These are phyloP conservation scores for Epichloe hybrida DNA, from an alignment of 2,329 filamentous ascomycete species.

Conservation along the genomic window DNA sequence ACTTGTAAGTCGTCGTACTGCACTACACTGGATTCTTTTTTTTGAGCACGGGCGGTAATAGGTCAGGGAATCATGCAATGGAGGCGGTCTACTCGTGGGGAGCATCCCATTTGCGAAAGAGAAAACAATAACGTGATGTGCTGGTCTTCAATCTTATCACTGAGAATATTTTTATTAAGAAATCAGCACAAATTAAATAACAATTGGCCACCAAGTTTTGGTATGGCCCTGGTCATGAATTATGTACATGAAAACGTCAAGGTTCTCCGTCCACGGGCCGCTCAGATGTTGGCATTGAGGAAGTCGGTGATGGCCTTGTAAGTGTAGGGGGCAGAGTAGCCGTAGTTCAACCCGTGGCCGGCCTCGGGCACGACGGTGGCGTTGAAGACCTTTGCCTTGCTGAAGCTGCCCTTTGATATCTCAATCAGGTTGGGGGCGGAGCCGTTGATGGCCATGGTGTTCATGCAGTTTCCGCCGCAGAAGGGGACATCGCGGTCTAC, in stretches of 20 bases:
- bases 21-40: too few species aligned
- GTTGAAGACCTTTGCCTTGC: constrained; percentile 33
- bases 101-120: too few species aligned
- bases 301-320: constrained; percentile 26
- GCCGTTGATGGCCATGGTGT: constrained; percentile 23
- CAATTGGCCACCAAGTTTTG: background rate
- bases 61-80: too few species aligned
- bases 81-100: too few species aligned
- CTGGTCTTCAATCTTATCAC: too few species aligned
- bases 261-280: background rate
- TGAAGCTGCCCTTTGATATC: constrained; percentile 26
- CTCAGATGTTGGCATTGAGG: background rate
- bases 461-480: constrained; percentile 47
- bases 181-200: background rate
- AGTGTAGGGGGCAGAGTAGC: constrained; percentile 19
- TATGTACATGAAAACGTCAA: background rate
- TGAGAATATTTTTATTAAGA: background rate
- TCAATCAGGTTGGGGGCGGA: constrained; percentile 29
- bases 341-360: constrained; percentile 37
- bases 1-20: too few species aligned
- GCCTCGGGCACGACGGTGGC: constrained; percentile 40
- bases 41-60: too few species aligned
- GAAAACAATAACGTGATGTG: too few species aligned
- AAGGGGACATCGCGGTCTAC: constrained; percentile 37
- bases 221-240: background rate